A percentile compares a stretch with the other conserved stretches of the same genome.
Evolutionary conservation across 768 basidiomycete genomes (phyloP).

Genomic region (Suillus subalutaceus): DNA sequence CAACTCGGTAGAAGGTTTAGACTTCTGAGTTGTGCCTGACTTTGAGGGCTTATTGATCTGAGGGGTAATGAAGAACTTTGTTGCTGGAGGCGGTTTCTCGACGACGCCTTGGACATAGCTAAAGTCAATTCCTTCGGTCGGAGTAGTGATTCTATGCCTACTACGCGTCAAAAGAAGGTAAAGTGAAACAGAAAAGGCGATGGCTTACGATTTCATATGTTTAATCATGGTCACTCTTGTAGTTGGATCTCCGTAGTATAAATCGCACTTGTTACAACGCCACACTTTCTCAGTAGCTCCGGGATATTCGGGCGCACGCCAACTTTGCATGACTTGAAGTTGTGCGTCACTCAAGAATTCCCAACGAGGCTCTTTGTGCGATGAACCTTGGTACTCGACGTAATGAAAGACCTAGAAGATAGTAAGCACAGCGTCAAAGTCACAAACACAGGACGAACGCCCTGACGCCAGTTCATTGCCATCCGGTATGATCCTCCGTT

Average conservation of each 20-base stretch:
- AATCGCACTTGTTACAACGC: neutral
- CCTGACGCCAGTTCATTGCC: constrained; percentile 3
- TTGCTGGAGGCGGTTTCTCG: neutral
- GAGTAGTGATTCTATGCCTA: neutral
- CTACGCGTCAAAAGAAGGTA: neutral
- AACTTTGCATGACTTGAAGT: neutral
- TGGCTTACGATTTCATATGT: neutral
- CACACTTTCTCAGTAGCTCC: neutral
- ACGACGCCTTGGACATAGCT: neutral
- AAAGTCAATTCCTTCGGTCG: constrained; percentile 1
- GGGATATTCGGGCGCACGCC: neutral
- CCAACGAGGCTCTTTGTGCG: constrained; percentile 1
- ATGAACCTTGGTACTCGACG: neutral
- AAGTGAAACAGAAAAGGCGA: neutral
- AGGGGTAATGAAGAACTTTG: neutral
- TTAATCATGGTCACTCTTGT: neutral
- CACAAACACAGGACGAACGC: neutral
- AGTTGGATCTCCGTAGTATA: neutral
- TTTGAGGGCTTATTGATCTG: neutral
- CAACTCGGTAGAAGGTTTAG: neutral
- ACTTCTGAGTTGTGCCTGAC: neutral
- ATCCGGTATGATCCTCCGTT: neutral
- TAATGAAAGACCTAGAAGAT: constrained; percentile 8
- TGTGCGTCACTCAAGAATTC: neutral
- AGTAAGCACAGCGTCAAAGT: neutral